phyloP scores from a whole-genome alignment of 1,284 basidiomycete genomes.

The Entoloma clypeatum region DNA sequence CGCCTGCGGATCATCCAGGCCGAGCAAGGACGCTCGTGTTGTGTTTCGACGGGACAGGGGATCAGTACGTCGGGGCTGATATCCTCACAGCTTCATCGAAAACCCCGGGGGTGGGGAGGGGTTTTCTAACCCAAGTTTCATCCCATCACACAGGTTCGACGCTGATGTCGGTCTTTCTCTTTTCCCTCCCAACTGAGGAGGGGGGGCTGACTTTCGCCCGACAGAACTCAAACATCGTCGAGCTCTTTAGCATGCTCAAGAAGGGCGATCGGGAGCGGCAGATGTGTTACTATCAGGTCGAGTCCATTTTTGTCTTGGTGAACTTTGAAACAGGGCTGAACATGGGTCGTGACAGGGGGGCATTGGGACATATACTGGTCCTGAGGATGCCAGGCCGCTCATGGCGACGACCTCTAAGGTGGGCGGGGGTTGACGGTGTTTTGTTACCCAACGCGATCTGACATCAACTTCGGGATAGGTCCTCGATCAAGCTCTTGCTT shows the following conservation, averaged over 20 bases:
- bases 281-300: constrained; percentile 61
- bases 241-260: constrained; percentile 31
- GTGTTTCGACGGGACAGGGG: constrained; percentile 35
- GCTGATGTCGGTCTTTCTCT: constrained; percentile 9
- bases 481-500: constrained; percentile 48
- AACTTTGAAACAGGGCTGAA: constrained; percentile 10
- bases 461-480: constrained; percentile 26
- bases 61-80: constrained; percentile 24
- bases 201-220: constrained; percentile 1
- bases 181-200: not conserved
- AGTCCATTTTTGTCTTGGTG: not conserved
- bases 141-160: constrained; percentile 12
- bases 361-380: constrained; percentile 37
- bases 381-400: constrained; percentile 37
- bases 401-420: constrained; percentile 33
- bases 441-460: not conserved
- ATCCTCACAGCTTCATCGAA: not conserved
- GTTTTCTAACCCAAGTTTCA: no score
- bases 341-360: no score
- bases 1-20: constrained; percentile 1
- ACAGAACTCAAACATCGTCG: constrained; percentile 33
- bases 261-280: constrained; percentile 30
- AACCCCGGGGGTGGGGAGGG: no score
- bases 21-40: constrained; percentile 25
- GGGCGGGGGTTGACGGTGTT: constrained; percentile 1